These are phyloP conservation scores for Agapanthus africanus DNA, from an alignment of 106 monocot genomes.

Conservation along the genomic window DNA sequence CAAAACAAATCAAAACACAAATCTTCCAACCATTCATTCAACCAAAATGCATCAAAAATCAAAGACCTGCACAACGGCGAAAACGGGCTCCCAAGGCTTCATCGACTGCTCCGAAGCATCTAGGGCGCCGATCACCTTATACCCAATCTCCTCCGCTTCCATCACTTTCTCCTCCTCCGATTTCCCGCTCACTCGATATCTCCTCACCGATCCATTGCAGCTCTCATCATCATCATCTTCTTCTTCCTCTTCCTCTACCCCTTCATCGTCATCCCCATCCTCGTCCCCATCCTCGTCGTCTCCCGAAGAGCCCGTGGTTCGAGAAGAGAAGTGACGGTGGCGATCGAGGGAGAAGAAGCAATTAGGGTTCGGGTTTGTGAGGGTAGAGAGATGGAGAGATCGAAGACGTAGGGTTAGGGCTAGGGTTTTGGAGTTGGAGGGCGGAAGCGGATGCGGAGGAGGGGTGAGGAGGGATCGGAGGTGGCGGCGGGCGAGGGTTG, in stretches of 20 bases:
- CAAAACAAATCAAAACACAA: not conserved
- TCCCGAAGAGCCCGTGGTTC: not conserved
- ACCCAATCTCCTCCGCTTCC: constrained; percentile 77
- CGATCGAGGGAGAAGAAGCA: no score
- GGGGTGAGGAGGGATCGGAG: no score
- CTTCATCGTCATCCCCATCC: constrained; percentile 29
- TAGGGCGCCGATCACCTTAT: constrained; percentile 64
- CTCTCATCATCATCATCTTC: constrained; percentile 25
- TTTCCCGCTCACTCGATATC: constrained; percentile 32
- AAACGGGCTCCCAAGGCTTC: constrained; percentile 72
- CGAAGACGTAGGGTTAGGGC: no score
- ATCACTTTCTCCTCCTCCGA: constrained; percentile 59
- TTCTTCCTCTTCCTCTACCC: constrained; percentile 19
- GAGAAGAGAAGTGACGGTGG: constrained; percentile 39
- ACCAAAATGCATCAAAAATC: not conserved
- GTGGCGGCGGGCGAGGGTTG: no score
- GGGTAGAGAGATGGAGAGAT: no score
- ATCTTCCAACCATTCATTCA: not conserved
- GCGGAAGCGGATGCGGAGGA: no score
- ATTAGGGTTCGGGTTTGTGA: no score
- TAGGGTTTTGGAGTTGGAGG: no score
- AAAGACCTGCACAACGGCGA: constrained; percentile 78
- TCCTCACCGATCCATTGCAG: constrained; percentile 17
- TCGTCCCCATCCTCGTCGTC: constrained; percentile 35
- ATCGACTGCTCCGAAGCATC: constrained; percentile 60